Conservation (phyloP, 768 basidiomycete species). For the Tylopilus subfusipes region DNA sequence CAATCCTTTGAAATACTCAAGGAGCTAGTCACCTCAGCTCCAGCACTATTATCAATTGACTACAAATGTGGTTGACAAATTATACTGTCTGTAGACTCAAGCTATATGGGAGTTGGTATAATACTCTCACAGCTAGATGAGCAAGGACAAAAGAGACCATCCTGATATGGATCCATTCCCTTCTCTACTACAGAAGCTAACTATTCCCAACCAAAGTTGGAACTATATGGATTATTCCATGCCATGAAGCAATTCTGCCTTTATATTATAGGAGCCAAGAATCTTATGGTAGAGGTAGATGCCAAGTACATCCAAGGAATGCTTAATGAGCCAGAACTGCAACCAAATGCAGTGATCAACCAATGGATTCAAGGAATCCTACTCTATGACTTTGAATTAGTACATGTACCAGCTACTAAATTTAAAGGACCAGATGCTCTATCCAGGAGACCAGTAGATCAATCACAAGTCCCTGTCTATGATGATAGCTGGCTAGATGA, state of each 20-base stretch:
- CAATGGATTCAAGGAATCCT: not conserved
- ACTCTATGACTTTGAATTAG: not conserved
- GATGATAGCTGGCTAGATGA: not conserved
- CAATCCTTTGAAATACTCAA: not conserved
- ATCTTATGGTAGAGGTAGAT: not conserved
- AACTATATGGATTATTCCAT: not conserved
- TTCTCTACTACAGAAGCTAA: not conserved
- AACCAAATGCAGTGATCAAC: not conserved
- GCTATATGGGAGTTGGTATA: not conserved
- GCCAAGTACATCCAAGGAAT: not conserved
- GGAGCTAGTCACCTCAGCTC: not conserved
- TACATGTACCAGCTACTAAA: not conserved
- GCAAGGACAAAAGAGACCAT: not conserved
- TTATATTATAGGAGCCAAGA: not conserved
- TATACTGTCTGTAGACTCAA: not conserved
- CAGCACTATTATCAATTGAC: not conserved
- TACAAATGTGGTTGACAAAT: not conserved
- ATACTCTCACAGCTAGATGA: not conserved
- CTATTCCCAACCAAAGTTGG: not conserved
- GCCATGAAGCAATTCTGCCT: not conserved
- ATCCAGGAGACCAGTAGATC: not conserved
- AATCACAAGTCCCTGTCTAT: not conserved
- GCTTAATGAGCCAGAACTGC: not conserved
- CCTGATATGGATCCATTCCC: not conserved
- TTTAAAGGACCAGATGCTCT: not conserved